Evolutionary conservation across 345 rosid species (phyloP).

Genomic region (Ceriops tagal): DNA sequence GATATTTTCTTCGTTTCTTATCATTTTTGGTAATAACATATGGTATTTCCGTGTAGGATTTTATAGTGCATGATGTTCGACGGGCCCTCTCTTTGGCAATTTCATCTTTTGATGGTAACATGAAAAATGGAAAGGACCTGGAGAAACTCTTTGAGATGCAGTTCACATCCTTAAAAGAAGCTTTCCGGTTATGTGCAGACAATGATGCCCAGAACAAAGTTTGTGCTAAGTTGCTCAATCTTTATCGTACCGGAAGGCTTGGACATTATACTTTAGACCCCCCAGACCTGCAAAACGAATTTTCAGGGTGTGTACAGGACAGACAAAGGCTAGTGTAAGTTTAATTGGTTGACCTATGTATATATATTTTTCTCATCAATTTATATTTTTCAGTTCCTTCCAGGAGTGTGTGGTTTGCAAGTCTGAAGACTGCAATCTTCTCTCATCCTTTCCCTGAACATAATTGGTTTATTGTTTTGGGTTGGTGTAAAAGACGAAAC

Average conservation of each 20-base stretch:
- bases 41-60: constrained; percentile 40
- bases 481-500: too few species aligned
- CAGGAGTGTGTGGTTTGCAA: too few species aligned
- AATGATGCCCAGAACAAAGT: constrained; percentile 37
- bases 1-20: neutral
- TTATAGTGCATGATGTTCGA: constrained; percentile 56
- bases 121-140: constrained; percentile 35
- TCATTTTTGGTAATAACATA: neutral
- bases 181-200: constrained; percentile 36
- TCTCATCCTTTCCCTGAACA: too few species aligned
- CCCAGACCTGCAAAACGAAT: neutral
- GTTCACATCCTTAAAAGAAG: constrained; percentile 36
- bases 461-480: too few species aligned
- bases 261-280: constrained; percentile 67
- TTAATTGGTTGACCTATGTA: too few species aligned
- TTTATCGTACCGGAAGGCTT: constrained; percentile 81
- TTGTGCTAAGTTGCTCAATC: constrained; percentile 57
- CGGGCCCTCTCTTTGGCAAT: constrained; percentile 41
- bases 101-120: constrained; percentile 35
- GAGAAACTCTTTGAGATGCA: constrained; percentile 44
- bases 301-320: neutral
- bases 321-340: neutral
- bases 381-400: too few species aligned
- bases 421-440: too few species aligned
- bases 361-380: too few species aligned